phyloP scores from a whole-genome alignment of 1,139 yeast species.

The Hansenula anomala region DNA sequence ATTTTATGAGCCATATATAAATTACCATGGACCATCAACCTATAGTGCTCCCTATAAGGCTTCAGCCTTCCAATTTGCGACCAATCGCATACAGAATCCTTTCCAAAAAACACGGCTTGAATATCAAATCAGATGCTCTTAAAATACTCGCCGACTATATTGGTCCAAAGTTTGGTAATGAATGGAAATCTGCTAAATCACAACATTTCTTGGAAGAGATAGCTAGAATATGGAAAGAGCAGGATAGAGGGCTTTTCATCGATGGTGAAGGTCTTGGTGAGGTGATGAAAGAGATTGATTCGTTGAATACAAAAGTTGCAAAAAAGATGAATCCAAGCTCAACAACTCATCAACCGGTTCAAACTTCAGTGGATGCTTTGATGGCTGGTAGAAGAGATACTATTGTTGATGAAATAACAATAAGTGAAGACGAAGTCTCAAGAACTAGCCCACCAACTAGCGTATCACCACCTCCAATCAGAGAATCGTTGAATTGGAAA shows the following conservation, averaged over 20 bases:
- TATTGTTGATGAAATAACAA: constrained; percentile 24
- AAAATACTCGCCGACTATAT: constrained; percentile 65
- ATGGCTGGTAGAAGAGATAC: constrained; percentile 32
- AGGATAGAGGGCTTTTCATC: constrained; percentile 79
- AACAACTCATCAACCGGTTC: constrained; percentile 5
- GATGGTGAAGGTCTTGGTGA: constrained; percentile 68
- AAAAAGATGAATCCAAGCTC: constrained; percentile 5
- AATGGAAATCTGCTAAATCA: constrained; percentile 74
- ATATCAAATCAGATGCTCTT: constrained; percentile 83
- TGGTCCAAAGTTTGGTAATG: constrained; percentile 74
- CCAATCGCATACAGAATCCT: constrained; percentile 88
- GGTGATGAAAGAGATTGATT: constrained; percentile 53
- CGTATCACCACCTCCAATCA: constrained; percentile 20
- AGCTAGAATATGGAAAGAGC: constrained; percentile 81
- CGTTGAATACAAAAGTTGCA: constrained; percentile 7
- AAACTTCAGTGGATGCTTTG: constrained; percentile 9
- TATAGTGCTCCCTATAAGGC: constrained; percentile 59
- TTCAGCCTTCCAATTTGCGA: constrained; percentile 77
- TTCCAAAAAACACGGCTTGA: constrained; percentile 89
- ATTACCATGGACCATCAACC: constrained; percentile 8
- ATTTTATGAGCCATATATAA: not conserved
- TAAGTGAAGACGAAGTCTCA: constrained; percentile 16
- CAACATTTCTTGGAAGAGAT: constrained; percentile 72
- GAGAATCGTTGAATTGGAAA: constrained; percentile 48
- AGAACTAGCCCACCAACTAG: constrained; percentile 21